phyloP scores from a whole-genome alignment of 257 asterid genomes.

The Scutellaria galericulata region DNA sequence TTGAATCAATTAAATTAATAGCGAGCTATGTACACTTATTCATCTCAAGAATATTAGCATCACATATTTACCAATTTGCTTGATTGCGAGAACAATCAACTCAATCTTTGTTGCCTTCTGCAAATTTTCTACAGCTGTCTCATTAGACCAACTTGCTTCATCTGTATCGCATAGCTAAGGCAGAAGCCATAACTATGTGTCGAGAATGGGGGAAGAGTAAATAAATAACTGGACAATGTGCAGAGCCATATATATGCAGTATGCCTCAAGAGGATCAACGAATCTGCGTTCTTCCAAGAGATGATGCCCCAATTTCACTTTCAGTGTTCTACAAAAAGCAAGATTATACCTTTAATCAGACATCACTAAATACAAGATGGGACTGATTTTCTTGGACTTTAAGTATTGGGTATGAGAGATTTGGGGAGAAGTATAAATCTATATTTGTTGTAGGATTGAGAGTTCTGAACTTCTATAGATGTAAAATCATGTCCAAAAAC shows the following conservation, averaged over 20 bases:
- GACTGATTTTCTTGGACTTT: no score
- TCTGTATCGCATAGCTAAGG: neutral
- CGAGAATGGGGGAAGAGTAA: neutral
- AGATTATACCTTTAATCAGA: conserved; percentile 17
- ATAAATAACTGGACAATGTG: neutral
- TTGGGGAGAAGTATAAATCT: no score
- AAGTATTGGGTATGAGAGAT: no score
- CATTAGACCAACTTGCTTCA: neutral
- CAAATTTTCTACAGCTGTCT: neutral
- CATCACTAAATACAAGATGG: neutral
- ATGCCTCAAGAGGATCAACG: conserved; percentile 48
- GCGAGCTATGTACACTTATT: conserved; percentile 55
- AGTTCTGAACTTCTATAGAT: no score
- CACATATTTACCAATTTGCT: conserved; percentile 30
- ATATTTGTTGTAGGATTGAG: no score
- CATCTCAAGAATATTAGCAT: conserved; percentile 1
- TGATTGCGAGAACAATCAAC: conserved; percentile 34
- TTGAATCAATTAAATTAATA: conserved; percentile 13
- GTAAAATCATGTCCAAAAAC: no score
- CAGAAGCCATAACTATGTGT: neutral
- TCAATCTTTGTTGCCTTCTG: neutral
- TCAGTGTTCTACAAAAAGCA: conserved; percentile 67
- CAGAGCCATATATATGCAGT: neutral
- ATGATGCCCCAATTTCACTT: conserved; percentile 90
- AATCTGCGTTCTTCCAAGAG: conserved; percentile 86